Base-by-base conservation (phyloP, 2,329 filamentous ascomycete genomes). In the Calonectria crousiana region DNA sequence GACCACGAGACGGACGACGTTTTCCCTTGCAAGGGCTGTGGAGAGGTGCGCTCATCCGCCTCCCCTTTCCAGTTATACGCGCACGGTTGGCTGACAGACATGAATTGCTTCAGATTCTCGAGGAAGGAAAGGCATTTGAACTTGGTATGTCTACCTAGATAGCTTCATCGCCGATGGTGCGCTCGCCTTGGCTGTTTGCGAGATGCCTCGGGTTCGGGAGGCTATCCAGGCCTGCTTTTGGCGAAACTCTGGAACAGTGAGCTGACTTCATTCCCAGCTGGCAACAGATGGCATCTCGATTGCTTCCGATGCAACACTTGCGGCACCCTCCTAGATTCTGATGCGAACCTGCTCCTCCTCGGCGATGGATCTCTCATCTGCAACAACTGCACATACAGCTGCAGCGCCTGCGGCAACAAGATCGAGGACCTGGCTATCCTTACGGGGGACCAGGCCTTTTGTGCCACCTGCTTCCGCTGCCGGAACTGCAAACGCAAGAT, bases 301-400 rank as follows among this genome's bases (percentile, higher is more conserved):
- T 99, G 97, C 89, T 99, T 99, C 87, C 94, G 96, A 84, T 98
- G 96, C 90, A 97, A 98, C 85, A 97, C 95, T 71, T 99, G 96
- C 89, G 92, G 93, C 82, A 98, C 96, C 74, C 92, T 98, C 72
- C 95, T 99, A 86, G 97, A 99, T 87, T 98, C 97, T 75, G 96
- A 99, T 84, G 97, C 97, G 81, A 98, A 98, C 86, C 93, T 99
- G 65, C 93, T 99, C 67, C 93, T 99, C 32, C 94, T 99, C 76
- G 97, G 97, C 84, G 97, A 99, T 87, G 97, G 97, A 78, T 98
- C 96, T 23, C 92, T 99, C 78, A 98, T 99, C 80, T 99, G 97
- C 90, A 98, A 98, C 88, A 98, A 98, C 86, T 99, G 97, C 88
- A 98, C 97, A 69, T 99, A 99, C 85, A 98, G 96, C 89, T 99